Evolutionary conservation across 179 eudicot genomes (phyloP), one percentile per base, ranked within the genome.

Genomic region (Sideroxylon spinosum): DNA sequence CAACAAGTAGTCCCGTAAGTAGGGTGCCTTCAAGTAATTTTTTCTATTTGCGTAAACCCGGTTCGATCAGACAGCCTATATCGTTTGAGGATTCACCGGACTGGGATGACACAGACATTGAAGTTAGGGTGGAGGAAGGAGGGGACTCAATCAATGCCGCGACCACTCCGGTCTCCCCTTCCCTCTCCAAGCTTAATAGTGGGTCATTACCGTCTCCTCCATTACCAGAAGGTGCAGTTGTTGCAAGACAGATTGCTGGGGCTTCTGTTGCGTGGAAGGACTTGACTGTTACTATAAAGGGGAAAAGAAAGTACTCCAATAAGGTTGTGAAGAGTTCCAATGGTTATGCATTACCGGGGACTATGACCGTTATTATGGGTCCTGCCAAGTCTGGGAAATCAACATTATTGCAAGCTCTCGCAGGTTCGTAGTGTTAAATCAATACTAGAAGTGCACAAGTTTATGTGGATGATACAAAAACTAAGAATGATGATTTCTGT

Each of bases 381-480:
- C 99, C 98, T 50, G 96, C 97, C 76, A 96, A 91, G 86, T 96
- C 99, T 0, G 98, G 99, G 76, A 96, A 96, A 88, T 94, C 99
- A 29, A 94, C 98, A 11, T 83, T 96, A 76, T 89, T 96, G 48
- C 84, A 92, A 82, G 93, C 99, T 85, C 97, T 96, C 82, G 94
- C 98, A 91, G 99, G 99, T 96, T 74, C 72, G 81, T 61, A 67
- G 26, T 37, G 53, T 77, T 61, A 6, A 46, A 46, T 71, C 83
- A 52, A 12, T 62, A 29, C 7, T n/a, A 68, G 69, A 78, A n/a
- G 62, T 28, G 56, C 72, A 26, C 1, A 13, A 19, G 32, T 29
- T 50, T 73, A 9, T 26, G 29, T 12, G 53, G 62, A 73, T 69
- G 57, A 26, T 6, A 56, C 55, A 49, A n/a, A 66, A 62, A 60